Evolutionary conservation across 768 basidiomycete genomes (phyloP), one percentile per base, ranked within the genome.

Genomic region (Plicaturopsis crispa): DNA sequence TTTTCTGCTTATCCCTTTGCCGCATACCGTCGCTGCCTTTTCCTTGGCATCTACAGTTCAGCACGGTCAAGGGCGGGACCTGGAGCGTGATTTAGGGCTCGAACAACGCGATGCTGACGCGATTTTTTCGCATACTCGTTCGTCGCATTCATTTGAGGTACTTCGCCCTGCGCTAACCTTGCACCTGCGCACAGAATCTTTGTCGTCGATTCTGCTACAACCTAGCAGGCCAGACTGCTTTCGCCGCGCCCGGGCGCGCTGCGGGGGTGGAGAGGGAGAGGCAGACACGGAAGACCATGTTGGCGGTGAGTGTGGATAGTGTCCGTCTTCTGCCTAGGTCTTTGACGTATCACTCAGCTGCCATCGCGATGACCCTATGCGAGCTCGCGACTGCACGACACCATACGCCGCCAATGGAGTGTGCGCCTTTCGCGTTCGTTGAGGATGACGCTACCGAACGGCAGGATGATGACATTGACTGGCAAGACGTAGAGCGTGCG

Each of bases 321-420:
- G 13, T 31, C 41, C 38, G 16, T 32, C 36, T 19, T 19, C 31
- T 31, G 16, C 11, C 26, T 14, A 8, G 26, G 10, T 8, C 26
- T 28, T 8, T 8, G 14, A 39, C 33, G 12, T 13, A 24, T 8
- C 40, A 21, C 20, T 8, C 39, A 86, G 84, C 75, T 49, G 80
- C 84, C 2, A 83, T 86, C 34, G 69, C 73, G 4, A 78, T 87
- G 77, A 87, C 84, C 2, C 62, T 87, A 28, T 87, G 84, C 54
- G 84, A 87, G 57, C 60, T 86, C n/a, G 73, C 76, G 14, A 87
- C 83, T 2, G 84, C 82, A 14, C 71, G 70, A 37, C 75, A 80
- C 47, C 69, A 81, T 54, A 67, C 80, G 1, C 57, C 73, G 13
- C 84, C 84, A 3, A 59, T 84, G 48, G 84, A 86, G 61, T 86